Percentiles rank a stretch among this genome's conserved stretches.
Evolutionary conservation across 306 rosid genomes (phyloP).

Genomic region (Adenanthera pavonina): DNA sequence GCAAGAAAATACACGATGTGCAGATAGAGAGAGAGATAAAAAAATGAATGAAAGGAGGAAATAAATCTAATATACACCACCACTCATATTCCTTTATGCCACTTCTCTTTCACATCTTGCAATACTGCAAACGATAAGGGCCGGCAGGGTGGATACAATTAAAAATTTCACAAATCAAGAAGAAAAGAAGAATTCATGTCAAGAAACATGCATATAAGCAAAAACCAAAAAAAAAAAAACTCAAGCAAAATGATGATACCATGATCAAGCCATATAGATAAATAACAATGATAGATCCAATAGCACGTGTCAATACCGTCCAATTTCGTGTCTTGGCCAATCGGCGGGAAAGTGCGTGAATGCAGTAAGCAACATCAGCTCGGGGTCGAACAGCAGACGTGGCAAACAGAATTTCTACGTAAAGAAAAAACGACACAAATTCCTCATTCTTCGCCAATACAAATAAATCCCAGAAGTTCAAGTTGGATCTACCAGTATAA

Average conservation of each 20-base stretch:
- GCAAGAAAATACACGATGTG: not conserved
- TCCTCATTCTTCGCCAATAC: slow-evolving; percentile 1
- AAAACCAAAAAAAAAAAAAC: not conserved
- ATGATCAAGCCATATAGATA: not conserved
- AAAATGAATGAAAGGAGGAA: too few relatives aligned
- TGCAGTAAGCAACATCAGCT: slow-evolving; percentile 99
- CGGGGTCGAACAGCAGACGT: slow-evolving; percentile 87
- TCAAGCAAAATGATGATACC: slow-evolving; percentile 26
- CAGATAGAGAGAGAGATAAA: not conserved
- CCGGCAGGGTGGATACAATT: not conserved
- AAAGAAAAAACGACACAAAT: not conserved
- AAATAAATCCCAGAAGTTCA: slow-evolving; percentile 20
- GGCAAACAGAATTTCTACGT: slow-evolving; percentile 58
- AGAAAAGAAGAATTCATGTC: slow-evolving; percentile 8
- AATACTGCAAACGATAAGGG: not conserved
- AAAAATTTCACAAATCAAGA: slow-evolving; percentile 7
- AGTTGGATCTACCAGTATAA: slow-evolving; percentile 52
- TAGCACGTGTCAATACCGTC: slow-evolving; percentile 65
- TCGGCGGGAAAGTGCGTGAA: slow-evolving; percentile 88
- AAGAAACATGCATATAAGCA: slow-evolving; percentile 24
- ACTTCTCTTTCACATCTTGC: not conserved
- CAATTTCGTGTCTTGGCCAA: slow-evolving; percentile 93
- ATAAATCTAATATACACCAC: too few relatives aligned
- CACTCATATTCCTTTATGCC: too few relatives aligned
- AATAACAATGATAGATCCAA: slow-evolving; percentile 9